These are phyloP conservation scores for Fusarium napiforme DNA, from an alignment of 2,329 filamentous ascomycete genomes.

Conservation along the genomic window DNA sequence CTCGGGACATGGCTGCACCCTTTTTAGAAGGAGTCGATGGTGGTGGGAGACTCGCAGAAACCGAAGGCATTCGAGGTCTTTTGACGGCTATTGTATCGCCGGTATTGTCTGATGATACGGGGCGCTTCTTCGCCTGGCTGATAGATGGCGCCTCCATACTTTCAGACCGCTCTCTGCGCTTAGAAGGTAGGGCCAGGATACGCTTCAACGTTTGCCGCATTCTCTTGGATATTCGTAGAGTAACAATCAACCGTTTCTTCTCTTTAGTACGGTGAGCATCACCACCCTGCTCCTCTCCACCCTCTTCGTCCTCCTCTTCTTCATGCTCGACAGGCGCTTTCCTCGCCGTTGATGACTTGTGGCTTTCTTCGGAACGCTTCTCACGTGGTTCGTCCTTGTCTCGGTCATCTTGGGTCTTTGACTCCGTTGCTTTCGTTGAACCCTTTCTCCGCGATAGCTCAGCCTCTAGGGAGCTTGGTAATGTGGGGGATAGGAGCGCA, in stretches of 20 bases:
- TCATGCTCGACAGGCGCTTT: slow-evolving; percentile 46
- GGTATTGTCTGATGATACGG: slow-evolving; percentile 51
- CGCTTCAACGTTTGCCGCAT: slow-evolving; percentile 57
- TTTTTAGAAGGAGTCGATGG: slow-evolving; percentile 66
- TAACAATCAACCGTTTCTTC: slow-evolving; percentile 54
- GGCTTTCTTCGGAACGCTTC: slow-evolving; percentile 34
- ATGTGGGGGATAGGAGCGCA: slow-evolving; percentile 64
- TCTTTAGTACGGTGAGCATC: slow-evolving; percentile 45
- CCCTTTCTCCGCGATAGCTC: slow-evolving; percentile 49
- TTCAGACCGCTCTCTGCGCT: slow-evolving; percentile 47
- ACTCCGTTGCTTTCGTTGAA: slow-evolving; percentile 35
- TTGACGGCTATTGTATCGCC: slow-evolving; percentile 54
- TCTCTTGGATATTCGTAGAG: slow-evolving; percentile 61
- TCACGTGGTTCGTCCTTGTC: slow-evolving; percentile 35
- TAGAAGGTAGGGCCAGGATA: slow-evolving; percentile 57
- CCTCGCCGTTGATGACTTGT: slow-evolving; percentile 36
- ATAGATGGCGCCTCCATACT: slow-evolving; percentile 54
- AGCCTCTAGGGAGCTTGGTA: slow-evolving; percentile 63
- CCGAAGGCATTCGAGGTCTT: slow-evolving; percentile 57
- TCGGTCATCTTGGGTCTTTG: slow-evolving; percentile 31
- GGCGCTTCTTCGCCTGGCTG: slow-evolving; percentile 60
- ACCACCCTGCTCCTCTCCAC: slow-evolving; percentile 47
- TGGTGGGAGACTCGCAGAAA: slow-evolving; percentile 47
- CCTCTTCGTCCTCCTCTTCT: slow-evolving; percentile 51
- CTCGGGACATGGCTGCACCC: slow-evolving; percentile 62